phyloP scores from a whole-genome alignment of 306 rosid species.

The Fragaria iinumae region DNA sequence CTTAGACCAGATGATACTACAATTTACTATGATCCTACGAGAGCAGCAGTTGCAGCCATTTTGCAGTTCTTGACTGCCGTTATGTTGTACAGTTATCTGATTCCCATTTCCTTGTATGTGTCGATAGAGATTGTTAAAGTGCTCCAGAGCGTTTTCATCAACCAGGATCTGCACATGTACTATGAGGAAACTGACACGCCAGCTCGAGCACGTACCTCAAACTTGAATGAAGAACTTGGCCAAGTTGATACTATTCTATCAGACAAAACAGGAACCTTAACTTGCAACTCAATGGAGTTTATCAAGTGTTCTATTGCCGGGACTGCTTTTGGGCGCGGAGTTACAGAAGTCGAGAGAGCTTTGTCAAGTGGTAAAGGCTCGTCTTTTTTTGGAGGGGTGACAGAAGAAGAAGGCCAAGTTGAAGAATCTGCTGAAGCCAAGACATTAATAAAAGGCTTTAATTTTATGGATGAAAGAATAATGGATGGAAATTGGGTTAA shows the following conservation, averaged over 20 bases:
- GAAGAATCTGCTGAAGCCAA: constrained; percentile 38
- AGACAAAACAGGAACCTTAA: constrained; percentile 94
- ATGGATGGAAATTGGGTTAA: constrained; percentile 73
- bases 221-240: constrained; percentile 98
- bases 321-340: constrained; percentile 71
- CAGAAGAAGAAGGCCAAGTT: constrained; percentile 31
- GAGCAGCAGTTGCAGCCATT: constrained; percentile 65
- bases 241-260: constrained; percentile 97
- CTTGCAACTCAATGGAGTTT: constrained; percentile 98
- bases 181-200: constrained; percentile 86
- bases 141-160: constrained; percentile 87
- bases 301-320: constrained; percentile 97
- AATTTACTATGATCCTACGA: constrained; percentile 60
- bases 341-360: constrained; percentile 96
- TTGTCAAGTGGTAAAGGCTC: constrained; percentile 57
- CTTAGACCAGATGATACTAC: constrained; percentile 75
- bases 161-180: constrained; percentile 81
- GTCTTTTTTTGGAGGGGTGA: constrained; percentile 26
- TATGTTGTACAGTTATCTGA: constrained; percentile 85
- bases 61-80: constrained; percentile 77
- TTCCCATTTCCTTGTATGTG: constrained; percentile 94
- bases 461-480: constrained; percentile 83
- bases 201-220: constrained; percentile 88
- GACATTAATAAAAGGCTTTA: constrained; percentile 73
- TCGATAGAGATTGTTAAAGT: constrained; percentile 96